Percentiles rank a stretch among this genome's conserved stretches.
Evolutionary conservation across 192 early-diverging fungal species (phyloP).

Genomic region (Coemansia sp.): DNA sequence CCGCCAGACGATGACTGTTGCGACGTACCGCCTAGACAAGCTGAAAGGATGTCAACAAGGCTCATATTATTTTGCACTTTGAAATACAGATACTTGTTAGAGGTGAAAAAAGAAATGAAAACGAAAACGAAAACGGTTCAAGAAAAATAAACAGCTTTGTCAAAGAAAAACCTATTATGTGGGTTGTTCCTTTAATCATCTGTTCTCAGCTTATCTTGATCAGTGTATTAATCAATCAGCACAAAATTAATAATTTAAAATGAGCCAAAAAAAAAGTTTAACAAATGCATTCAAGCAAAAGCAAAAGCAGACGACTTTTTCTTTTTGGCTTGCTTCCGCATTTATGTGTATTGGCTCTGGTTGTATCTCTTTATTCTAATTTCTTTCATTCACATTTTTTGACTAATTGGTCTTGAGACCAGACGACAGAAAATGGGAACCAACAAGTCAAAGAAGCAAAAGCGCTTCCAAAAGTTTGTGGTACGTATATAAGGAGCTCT

Average conservation of each 20-base stretch:
- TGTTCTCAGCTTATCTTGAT: too few species aligned
- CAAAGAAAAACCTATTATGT: too few species aligned
- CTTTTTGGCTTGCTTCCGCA: neutral
- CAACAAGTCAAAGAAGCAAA: constrained; percentile 66
- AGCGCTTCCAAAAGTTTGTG: constrained; percentile 77
- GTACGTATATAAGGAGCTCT: constrained; percentile 28
- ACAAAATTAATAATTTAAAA: too few species aligned
- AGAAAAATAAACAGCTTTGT: too few species aligned
- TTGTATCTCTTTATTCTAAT: neutral
- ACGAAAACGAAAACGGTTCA: neutral
- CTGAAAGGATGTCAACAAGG: constrained; percentile 26
- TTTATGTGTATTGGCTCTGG: neutral
- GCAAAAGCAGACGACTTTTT: too few species aligned
- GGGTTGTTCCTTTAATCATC: too few species aligned
- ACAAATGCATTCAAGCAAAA: too few species aligned
- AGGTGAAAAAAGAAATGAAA: neutral
- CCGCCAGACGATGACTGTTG: constrained; percentile 1
- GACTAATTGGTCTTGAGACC: neutral
- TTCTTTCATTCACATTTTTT: neutral
- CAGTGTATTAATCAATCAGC: too few species aligned
- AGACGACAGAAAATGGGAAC: constrained; percentile 35
- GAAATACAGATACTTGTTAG: too few species aligned
- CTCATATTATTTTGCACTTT: constrained; percentile 38
- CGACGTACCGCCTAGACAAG: constrained; percentile 33
- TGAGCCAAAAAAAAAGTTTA: too few species aligned